These are phyloP conservation scores for Beta lomatogona DNA, from an alignment of 179 eudicot species.

Conservation along the genomic window DNA sequence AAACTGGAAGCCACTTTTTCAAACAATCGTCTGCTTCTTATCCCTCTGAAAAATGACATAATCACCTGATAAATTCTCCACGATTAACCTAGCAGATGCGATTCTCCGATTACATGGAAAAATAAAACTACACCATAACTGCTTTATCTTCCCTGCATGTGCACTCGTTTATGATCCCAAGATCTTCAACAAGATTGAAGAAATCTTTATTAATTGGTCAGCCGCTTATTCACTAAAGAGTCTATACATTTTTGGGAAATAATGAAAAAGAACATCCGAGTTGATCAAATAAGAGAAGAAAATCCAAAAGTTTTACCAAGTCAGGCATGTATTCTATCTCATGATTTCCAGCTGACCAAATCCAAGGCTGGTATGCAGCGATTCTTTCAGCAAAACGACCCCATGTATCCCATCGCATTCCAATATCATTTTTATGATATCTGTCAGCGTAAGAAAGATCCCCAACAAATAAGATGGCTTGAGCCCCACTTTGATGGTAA, in stretches of 20 bases:
- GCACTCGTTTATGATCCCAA: too few species aligned
- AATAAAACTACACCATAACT: too few species aligned
- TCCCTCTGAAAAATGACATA: too few species aligned
- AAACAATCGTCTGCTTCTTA: too few species aligned
- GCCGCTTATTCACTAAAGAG: neutral
- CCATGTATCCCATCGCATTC: constrained; percentile 94
- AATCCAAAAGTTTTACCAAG: constrained; percentile 51
- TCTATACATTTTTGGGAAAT: neutral
- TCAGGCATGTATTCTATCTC: constrained; percentile 90
- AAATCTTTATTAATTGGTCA: neutral
- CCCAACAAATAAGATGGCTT: constrained; percentile 82
- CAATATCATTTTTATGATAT: constrained; percentile 71
- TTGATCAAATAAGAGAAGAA: constrained; percentile 2
- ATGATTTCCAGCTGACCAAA: constrained; percentile 96
- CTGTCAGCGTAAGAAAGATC: constrained; percentile 97
- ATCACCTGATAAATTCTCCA: too few species aligned
- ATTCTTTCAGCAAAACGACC: constrained; percentile 76
- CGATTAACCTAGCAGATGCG: too few species aligned
- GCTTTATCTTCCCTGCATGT: too few species aligned
- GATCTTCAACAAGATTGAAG: neutral
- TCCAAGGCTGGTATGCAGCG: constrained; percentile 94
- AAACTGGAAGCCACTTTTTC: too few species aligned
- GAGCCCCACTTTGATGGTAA: constrained; percentile 67
- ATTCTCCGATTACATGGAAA: too few species aligned
- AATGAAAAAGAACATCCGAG: neutral